These are phyloP conservation scores for Nitzschia putrida DNA, from an alignment of 108 stramenopile genomes.

Conservation along the genomic window DNA sequence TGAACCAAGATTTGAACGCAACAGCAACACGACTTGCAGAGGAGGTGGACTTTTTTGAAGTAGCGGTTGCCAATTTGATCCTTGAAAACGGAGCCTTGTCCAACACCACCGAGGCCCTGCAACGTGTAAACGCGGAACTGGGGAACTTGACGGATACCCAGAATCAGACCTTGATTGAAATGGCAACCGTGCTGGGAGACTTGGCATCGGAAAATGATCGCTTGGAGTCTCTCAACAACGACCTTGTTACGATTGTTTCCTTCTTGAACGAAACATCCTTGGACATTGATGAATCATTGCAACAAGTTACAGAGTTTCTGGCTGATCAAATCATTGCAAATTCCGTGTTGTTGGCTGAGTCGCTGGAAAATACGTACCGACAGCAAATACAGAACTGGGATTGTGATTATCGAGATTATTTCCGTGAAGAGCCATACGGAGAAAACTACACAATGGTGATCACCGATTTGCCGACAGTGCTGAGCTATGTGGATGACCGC, in stretches of 20 bases:
- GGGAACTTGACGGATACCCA: neutral
- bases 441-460: constrained; percentile 12
- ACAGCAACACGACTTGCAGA: constrained; percentile 4
- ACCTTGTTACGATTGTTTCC: constrained; percentile 14
- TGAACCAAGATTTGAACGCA: constrained; percentile 16
- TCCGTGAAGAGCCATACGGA: constrained; percentile 13
- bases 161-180: constrained; percentile 11
- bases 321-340: constrained; percentile 22
- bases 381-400: constrained; percentile 34
- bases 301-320: constrained; percentile 17
- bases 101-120: constrained; percentile 17
- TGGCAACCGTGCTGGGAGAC: constrained; percentile 5
- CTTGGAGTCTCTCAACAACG: constrained; percentile 19
- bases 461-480: neutral
- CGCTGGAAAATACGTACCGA: constrained; percentile 24
- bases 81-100: constrained; percentile 13
- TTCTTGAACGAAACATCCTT: constrained; percentile 40
- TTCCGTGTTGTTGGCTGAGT: constrained; percentile 4
- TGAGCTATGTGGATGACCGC: constrained; percentile 29
- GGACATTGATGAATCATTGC: constrained; percentile 5
- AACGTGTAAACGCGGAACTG: neutral
- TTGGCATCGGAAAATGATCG: constrained; percentile 26
- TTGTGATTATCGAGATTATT: constrained; percentile 25
- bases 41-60: constrained; percentile 13
- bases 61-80: constrained; percentile 8